These are phyloP conservation scores for Gracilaria gracilis DNA, from an alignment of 23 red algal species.

Conservation along the genomic window DNA sequence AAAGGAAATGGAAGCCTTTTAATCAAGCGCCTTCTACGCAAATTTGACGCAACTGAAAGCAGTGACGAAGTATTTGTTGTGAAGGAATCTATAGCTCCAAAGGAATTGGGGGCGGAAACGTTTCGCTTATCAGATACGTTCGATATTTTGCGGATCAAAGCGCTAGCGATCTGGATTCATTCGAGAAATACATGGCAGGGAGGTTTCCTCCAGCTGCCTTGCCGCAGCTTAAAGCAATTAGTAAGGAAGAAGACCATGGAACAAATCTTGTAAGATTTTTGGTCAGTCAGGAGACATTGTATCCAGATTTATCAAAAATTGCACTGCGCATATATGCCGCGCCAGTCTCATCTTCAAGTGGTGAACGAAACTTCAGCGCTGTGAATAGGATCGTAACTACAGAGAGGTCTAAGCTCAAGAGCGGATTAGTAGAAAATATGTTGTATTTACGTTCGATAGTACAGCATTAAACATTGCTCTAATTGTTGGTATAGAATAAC, in stretches of 20 bases:
- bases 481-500: no score
- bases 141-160: neutral
- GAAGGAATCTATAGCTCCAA: no score
- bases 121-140: constrained; percentile 3
- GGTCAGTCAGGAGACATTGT: neutral
- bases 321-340: constrained; percentile 25
- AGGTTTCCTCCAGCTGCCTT: neutral
- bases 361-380: constrained; percentile 37
- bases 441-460: constrained; percentile 10
- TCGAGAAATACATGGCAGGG: neutral
- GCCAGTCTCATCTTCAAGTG: neutral
- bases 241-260: neutral
- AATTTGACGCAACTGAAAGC: no score
- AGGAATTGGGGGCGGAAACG: neutral
- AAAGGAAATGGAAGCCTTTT: no score
- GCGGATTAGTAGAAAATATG: neutral
- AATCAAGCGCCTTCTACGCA: no score
- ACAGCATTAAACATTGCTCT: no score
- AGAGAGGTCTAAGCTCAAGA: neutral
- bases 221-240: neutral
- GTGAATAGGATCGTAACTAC: constrained; percentile 12
- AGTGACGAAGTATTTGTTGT: no score
- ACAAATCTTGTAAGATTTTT: neutral
- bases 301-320: constrained; percentile 18
- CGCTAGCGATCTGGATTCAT: neutral